These are phyloP conservation scores for Eucalyptus sideroxylon DNA, from an alignment of 345 rosid species.

Conservation along the genomic window DNA sequence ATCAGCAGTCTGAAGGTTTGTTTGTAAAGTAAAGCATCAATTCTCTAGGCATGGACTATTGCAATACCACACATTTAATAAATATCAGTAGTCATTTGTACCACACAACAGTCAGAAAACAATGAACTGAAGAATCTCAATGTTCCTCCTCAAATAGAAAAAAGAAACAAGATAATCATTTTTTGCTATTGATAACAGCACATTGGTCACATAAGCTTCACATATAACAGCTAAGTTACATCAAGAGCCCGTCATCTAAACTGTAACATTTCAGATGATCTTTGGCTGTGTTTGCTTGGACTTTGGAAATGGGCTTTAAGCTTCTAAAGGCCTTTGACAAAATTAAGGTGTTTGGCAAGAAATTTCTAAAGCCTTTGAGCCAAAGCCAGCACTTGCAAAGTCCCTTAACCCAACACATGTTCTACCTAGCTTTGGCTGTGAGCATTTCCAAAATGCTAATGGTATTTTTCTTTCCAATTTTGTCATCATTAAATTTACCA, in stretches of 20 bases:
- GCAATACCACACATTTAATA: background rate
- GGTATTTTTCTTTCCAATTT: background rate
- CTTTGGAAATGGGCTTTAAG: background rate
- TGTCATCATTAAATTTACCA: background rate
- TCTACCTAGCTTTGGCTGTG: background rate
- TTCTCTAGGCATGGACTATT: background rate
- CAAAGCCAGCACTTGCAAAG: background rate
- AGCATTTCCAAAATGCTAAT: background rate
- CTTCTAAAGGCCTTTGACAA: background rate
- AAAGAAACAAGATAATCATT: background rate
- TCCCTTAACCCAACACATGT: background rate
- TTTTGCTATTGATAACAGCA: background rate
- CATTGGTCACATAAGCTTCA: background rate
- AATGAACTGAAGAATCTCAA: background rate
- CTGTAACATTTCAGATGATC: background rate
- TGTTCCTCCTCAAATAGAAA: background rate
- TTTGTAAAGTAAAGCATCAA: background rate
- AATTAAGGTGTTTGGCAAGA: background rate
- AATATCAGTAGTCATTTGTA: background rate
- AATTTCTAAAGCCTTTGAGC: background rate
- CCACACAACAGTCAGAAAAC: background rate
- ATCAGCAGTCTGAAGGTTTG: conserved; percentile 55
- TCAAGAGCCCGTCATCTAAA: background rate
- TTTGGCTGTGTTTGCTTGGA: background rate
- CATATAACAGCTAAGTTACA: background rate